Evolutionary conservation across 2,329 filamentous ascomycete species (phyloP).

Genomic region (Claviceps sp.): DNA sequence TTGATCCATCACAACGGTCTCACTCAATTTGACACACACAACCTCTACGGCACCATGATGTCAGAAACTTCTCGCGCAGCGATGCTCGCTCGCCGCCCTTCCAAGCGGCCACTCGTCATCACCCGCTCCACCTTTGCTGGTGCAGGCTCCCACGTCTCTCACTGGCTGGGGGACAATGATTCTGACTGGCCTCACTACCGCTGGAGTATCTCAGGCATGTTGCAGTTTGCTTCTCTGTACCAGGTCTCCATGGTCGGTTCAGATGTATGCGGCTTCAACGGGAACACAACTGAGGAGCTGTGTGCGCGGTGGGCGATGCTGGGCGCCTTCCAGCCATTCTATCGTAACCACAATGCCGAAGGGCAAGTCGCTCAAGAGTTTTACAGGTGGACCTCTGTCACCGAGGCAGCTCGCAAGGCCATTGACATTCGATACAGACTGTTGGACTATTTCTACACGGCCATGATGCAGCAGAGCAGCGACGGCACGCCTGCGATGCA

Average conservation of each 20-base stretch:
- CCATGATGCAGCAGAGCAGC: constrained; percentile 41
- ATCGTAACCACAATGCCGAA: constrained; percentile 48
- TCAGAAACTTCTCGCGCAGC: constrained; percentile 48
- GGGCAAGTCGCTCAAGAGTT: constrained; percentile 42
- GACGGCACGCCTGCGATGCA: constrained; percentile 51
- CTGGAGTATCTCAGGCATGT: constrained; percentile 41
- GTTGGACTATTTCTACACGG: constrained; percentile 65
- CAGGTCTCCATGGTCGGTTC: constrained; percentile 56
- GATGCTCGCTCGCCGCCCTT: constrained; percentile 52
- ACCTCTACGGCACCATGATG: constrained; percentile 69
- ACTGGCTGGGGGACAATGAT: constrained; percentile 39
- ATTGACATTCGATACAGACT: constrained; percentile 58
- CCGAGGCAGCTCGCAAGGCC: constrained; percentile 48
- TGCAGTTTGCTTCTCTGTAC: constrained; percentile 50
- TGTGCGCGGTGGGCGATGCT: constrained; percentile 55
- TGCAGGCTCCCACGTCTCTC: constrained; percentile 48
- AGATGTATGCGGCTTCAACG: constrained; percentile 67
- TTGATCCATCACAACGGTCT: constrained; percentile 54
- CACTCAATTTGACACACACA: constrained; percentile 62
- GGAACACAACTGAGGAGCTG: constrained; percentile 44
- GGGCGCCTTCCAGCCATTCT: constrained; percentile 55
- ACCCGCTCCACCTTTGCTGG: constrained; percentile 66
- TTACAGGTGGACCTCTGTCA: constrained; percentile 50
- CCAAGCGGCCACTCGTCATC: constrained; percentile 54
- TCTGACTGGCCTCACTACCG: constrained; percentile 45